Evolutionary conservation across 805 yeast genomes (phyloP).

Genomic region (Ogataea salicorniae): DNA sequence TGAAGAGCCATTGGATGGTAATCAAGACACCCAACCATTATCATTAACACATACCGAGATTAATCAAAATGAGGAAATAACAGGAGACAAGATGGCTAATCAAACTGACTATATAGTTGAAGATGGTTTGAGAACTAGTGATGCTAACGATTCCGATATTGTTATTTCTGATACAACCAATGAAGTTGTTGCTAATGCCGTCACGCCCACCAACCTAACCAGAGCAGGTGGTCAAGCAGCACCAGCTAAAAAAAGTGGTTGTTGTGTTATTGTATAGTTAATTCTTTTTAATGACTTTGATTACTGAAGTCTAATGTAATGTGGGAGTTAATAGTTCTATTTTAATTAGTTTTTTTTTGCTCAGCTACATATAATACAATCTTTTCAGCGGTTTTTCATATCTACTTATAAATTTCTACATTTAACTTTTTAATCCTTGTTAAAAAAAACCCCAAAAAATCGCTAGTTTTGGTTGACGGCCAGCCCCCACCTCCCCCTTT

Average conservation of each 20-base stretch:
- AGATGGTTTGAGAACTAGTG: background rate
- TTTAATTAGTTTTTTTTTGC: no score
- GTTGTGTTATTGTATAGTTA: conserved; percentile 13
- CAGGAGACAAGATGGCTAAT: background rate
- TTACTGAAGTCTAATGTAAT: background rate
- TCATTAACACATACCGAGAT: conserved; percentile 2
- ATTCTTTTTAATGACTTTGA: background rate
- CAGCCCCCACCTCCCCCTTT: no score
- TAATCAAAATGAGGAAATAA: conserved; percentile 2
- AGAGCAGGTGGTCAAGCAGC: background rate
- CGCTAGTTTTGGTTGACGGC: no score
- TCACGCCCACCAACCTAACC: background rate
- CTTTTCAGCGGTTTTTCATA: no score
- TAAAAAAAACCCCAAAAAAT: no score
- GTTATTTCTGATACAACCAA: background rate
- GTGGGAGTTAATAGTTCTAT: no score
- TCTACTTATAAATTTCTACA: no score
- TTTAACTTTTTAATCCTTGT: no score
- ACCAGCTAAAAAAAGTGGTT: conserved; percentile 3
- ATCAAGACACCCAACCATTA: background rate
- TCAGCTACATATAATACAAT: no score
- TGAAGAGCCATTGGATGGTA: background rate
- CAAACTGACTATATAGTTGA: background rate
- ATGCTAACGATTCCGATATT: background rate
- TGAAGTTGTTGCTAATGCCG: background rate